These are phyloP conservation scores for Globisporangium alternatum DNA, from an alignment of 352 stramenopile species.

Conservation along the genomic window DNA sequence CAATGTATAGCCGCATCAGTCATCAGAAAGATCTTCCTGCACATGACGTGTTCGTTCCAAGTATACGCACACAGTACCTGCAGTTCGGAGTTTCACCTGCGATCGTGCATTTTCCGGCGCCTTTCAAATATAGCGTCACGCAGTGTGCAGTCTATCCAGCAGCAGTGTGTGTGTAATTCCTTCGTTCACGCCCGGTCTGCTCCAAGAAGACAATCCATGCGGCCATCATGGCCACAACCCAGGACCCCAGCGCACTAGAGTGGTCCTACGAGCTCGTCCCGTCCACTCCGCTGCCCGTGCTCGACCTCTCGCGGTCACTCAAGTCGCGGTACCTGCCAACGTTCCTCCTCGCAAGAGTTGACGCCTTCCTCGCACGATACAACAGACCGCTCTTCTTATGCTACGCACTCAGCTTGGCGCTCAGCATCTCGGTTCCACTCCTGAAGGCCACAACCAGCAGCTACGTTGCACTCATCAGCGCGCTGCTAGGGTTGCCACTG, in stretches of 20 bases:
- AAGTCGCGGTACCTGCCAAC: slow-evolving; percentile 24
- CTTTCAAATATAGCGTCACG: not conserved
- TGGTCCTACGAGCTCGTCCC: slow-evolving; percentile 30
- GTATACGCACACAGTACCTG: not conserved
- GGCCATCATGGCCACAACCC: slow-evolving; percentile 1
- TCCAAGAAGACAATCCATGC: not conserved
- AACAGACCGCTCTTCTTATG: slow-evolving; percentile 21
- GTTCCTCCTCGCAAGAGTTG: slow-evolving; percentile 18
- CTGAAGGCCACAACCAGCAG: slow-evolving; percentile 16
- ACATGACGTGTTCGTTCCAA: too few relatives aligned
- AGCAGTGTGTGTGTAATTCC: not conserved
- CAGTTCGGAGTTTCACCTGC: not conserved
- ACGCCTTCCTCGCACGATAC: slow-evolving; percentile 23
- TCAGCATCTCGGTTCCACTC: slow-evolving; percentile 24
- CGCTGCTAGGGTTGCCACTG: slow-evolving; percentile 25
- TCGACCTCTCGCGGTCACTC: slow-evolving; percentile 37
- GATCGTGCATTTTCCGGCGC: not conserved
- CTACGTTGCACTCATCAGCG: slow-evolving; percentile 18
- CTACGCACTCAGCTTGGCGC: slow-evolving; percentile 17
- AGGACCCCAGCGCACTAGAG: not conserved
- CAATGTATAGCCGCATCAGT: too few relatives aligned
- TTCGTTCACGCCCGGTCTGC: not conserved
- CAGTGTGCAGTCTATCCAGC: not conserved
- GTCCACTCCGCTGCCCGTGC: slow-evolving; percentile 23
- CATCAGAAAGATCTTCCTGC: too few relatives aligned